phyloP scores from a whole-genome alignment of 2,329 filamentous ascomycete species.

The Colletotrichum coccodes region DNA sequence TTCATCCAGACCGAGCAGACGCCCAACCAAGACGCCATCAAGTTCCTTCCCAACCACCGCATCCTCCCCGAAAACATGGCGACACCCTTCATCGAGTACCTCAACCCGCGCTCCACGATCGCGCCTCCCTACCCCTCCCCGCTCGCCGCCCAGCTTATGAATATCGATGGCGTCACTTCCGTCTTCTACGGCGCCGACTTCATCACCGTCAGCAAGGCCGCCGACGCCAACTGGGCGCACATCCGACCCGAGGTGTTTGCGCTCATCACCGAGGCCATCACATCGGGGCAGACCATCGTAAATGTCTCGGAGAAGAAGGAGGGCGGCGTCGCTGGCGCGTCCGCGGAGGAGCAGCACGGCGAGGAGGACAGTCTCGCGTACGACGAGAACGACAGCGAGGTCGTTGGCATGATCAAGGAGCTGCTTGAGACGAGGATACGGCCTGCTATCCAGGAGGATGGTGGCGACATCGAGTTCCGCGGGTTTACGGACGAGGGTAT shows the following conservation, averaged over 20 bases:
- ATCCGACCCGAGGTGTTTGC: constrained; percentile 96
- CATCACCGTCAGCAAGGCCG: constrained; percentile 94
- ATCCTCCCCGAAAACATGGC: constrained; percentile 81
- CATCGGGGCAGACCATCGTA: constrained; percentile 84
- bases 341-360: constrained; percentile 51
- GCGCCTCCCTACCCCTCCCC: constrained; percentile 90
- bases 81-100: constrained; percentile 89
- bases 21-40: constrained; percentile 94
- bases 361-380: constrained; percentile 81
- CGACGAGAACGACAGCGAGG: constrained; percentile 91
- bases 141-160: constrained; percentile 89
- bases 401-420: constrained; percentile 99
- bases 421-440: constrained; percentile 93
- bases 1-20: constrained; percentile 98
- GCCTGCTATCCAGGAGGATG: constrained; percentile 96
- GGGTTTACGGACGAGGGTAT: constrained; percentile 84
- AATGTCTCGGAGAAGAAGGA: constrained; percentile 72
- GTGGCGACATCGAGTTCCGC: constrained; percentile 94
- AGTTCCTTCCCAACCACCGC: constrained; percentile 92
- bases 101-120: constrained; percentile 87
- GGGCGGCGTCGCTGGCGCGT: constrained; percentile 42
- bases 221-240: constrained; percentile 91
- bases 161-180: constrained; percentile 92
- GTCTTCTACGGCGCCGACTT: constrained; percentile 96
- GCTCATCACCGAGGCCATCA: constrained; percentile 92